Evolutionary conservation across 768 basidiomycete species (phyloP).

Genomic region (Cystofilobasidium macerans): DNA sequence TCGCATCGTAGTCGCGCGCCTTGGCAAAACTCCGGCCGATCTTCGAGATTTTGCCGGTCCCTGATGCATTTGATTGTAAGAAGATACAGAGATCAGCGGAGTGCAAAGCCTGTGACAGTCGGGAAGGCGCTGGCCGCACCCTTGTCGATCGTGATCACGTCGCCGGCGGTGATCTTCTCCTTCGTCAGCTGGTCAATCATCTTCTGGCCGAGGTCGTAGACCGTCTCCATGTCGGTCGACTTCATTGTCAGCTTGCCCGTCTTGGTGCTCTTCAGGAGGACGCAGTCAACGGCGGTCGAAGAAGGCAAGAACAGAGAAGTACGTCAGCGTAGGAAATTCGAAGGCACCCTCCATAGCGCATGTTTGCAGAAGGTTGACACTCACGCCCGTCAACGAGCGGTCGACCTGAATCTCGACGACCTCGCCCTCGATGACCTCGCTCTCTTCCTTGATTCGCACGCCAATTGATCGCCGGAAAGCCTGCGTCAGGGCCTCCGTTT

Average conservation of each 20-base stretch:
- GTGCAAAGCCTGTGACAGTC: no score
- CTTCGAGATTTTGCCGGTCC: constrained; percentile 85
- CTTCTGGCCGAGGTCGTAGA: constrained; percentile 95
- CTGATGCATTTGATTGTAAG: background rate
- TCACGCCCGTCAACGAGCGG: constrained; percentile 84
- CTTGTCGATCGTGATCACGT: constrained; percentile 94
- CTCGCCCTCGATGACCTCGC: constrained; percentile 93
- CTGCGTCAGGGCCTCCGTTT: constrained; percentile 95
- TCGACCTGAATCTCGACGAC: constrained; percentile 99
- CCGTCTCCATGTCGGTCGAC: constrained; percentile 98
- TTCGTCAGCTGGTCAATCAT: constrained; percentile 98
- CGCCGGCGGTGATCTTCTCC: constrained; percentile 86
- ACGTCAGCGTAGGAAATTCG: background rate
- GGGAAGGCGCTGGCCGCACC: constrained; percentile 42
- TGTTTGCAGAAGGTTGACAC: constrained; percentile 37
- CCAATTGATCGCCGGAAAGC: constrained; percentile 93
- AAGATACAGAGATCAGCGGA: no score
- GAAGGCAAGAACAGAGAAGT: background rate
- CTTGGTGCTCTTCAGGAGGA: constrained; percentile 74
- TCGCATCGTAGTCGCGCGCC: constrained; percentile 94
- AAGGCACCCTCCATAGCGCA: background rate
- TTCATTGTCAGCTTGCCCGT: constrained; percentile 96
- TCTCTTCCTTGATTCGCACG: constrained; percentile 93
- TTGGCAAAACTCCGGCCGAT: constrained; percentile 93
- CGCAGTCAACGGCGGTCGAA: no score